Evolutionary conservation across 192 early-diverging fungal genomes (phyloP).

Genomic region (Backusella liffmaniae): DNA sequence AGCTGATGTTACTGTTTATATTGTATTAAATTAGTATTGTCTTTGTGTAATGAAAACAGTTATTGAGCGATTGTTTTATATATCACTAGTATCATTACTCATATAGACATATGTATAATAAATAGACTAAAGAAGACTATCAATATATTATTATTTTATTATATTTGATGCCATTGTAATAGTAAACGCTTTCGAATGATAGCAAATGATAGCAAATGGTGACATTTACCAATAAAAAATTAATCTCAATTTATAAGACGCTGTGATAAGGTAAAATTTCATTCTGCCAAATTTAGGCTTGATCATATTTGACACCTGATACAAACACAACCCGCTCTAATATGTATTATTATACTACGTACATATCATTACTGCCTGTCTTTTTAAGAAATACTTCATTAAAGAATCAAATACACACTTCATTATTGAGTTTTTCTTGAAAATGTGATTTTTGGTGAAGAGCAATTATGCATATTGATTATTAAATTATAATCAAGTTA

Average conservation of each 20-base stretch:
- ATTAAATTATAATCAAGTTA: background rate
- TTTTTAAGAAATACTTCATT: constrained; percentile 10
- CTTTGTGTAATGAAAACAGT: background rate
- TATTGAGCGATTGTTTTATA: background rate
- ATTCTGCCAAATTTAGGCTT: background rate
- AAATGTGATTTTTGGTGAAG: constrained; percentile 1
- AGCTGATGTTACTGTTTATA: background rate
- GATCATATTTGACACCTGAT: background rate
- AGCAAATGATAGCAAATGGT: background rate
- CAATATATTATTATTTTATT: background rate
- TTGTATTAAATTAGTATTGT: constrained; percentile 2
- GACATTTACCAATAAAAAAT: background rate
- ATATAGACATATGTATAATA: background rate
- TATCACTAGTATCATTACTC: background rate
- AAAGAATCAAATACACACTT: background rate
- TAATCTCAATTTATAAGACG: background rate
- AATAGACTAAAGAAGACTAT: background rate
- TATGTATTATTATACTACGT: background rate
- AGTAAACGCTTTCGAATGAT: background rate
- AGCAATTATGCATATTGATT: constrained; percentile 8
- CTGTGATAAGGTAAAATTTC: background rate
- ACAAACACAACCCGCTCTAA: background rate
- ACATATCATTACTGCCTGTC: background rate
- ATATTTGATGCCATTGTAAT: background rate
- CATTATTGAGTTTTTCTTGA: background rate